These are phyloP conservation scores for Pichia membranifaciens DNA, from an alignment of 805 yeast species.

Conservation along the genomic window DNA sequence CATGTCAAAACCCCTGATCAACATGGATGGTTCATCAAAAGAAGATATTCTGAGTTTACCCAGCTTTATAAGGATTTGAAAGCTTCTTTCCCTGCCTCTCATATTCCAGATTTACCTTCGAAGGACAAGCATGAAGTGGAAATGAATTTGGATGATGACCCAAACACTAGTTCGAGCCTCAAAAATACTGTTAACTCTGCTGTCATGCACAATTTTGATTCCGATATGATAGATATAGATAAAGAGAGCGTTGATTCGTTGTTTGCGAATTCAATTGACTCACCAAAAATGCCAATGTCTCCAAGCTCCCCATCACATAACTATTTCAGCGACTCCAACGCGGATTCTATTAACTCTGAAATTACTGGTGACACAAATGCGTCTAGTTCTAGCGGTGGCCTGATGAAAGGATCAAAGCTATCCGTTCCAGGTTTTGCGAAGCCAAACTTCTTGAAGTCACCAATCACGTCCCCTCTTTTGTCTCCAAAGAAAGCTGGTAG, in stretches of 20 bases:
- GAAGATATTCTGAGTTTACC: constrained; percentile 66
- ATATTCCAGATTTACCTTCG: constrained; percentile 35
- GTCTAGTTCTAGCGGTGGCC: not conserved
- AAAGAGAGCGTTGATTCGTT: constrained; percentile 7
- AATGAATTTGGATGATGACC: constrained; percentile 14
- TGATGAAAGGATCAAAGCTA: constrained; percentile 6
- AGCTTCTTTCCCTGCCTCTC: constrained; percentile 62
- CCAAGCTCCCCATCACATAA: not conserved
- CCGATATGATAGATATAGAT: constrained; percentile 4
- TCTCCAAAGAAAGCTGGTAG: not conserved
- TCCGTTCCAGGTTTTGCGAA: not conserved
- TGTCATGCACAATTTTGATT: constrained; percentile 1
- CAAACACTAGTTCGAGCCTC: not conserved
- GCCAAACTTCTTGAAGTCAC: constrained; percentile 7
- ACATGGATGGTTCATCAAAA: constrained; percentile 42
- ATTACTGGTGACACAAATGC: not conserved
- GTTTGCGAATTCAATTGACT: not conserved
- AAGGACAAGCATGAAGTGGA: constrained; percentile 25
- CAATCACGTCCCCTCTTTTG: constrained; percentile 4
- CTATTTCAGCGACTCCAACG: not conserved
- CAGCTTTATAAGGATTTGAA: constrained; percentile 48
- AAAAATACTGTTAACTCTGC: not conserved
- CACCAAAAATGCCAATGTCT: not conserved
- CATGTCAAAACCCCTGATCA: constrained; percentile 35
- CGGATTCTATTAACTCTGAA: not conserved